Evolutionary conservation across 2,329 filamentous ascomycete species (phyloP), one percentile per base, ranked within the genome.

Genomic region (Elsinoe batatas): DNA sequence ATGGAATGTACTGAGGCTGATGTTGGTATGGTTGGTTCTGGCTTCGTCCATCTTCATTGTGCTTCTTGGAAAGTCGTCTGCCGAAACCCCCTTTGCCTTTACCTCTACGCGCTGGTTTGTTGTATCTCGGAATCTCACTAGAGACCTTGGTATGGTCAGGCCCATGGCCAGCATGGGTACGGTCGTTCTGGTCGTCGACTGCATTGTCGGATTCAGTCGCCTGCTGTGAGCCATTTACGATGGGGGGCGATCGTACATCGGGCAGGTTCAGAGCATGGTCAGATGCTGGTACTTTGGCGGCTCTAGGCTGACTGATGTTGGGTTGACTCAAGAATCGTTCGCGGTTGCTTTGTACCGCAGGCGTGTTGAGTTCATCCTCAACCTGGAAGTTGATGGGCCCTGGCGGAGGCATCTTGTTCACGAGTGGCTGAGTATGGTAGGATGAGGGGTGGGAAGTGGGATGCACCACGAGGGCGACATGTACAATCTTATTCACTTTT

Each of bases 231-330:
- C 18, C 40, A 11, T 26, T 44, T 3, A 22, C 40, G 8, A 44
- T 44, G 10, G 40, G n/a, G 30, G 40, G 40, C 10, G 40, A 44
- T 17, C 17, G 40, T 5, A 44, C 11, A n/a, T 26, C 17, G 8
- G 40, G 40, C 12, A 22, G 18, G 20, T 44, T 44, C 6, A 44
- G 20, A 8, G 20, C 20, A 15, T 44, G 20, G 4, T 26, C 40
- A 22, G 40, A 26, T 22, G 18, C 18, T 15, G 40, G n/a, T 12
- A 10, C 10, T 26, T 26, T 44, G 40, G 40, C 40, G 26, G 20
- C 40, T 44, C 40, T 51, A 10, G 47, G 47, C 47, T 51, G 47
- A n/a, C 32, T 22, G 47, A 51, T 51, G 11, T 51, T 51, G 3
- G 47, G 33, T 26, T 51, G 47, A 20, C 47, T 51, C 32, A 51